Conservation (phyloP, 176 grass and related monocot genomes). For the Otatea glauca region DNA sequence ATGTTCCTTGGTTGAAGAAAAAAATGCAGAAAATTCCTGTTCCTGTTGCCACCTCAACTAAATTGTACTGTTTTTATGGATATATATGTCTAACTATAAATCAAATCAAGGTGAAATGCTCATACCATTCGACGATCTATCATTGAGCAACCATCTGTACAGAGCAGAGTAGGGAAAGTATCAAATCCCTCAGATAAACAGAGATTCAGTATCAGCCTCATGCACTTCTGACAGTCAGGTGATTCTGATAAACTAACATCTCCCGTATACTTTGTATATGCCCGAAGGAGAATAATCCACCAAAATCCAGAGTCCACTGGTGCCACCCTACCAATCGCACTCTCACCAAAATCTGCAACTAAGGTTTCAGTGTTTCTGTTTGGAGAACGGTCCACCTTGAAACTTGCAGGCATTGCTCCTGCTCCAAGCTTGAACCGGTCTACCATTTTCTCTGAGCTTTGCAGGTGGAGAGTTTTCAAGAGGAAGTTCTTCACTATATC, state of each 20-base stretch:
- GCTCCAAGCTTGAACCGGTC: constrained; percentile 95
- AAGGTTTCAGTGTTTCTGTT: constrained; percentile 72
- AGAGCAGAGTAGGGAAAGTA: constrained; percentile 94
- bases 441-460: constrained; percentile 87
- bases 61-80: constrained; percentile 1
- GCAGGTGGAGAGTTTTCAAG: constrained; percentile 79
- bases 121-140: constrained; percentile 96
- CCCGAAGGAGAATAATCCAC: constrained; percentile 98
- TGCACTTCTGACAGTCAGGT: constrained; percentile 85
- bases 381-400: constrained; percentile 77
- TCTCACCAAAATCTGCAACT: constrained; percentile 88
- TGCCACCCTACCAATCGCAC: constrained; percentile 88
- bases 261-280: constrained; percentile 91
- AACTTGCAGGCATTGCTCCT: constrained; percentile 96
- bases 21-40: constrained; percentile 25
- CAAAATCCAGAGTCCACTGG: constrained; percentile 97
- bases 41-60: background rate
- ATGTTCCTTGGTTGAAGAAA: background rate
- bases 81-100: constrained; percentile 38
- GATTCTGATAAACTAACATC: constrained; percentile 82
- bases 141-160: constrained; percentile 98
- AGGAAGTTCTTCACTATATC: constrained; percentile 98
- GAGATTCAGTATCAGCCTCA: constrained; percentile 80
- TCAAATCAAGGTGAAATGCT: constrained; percentile 32
- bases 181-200: constrained; percentile 95